phyloP scores from a whole-genome alignment of 176 grass and related monocot genomes.

The Raddia guianensis region DNA sequence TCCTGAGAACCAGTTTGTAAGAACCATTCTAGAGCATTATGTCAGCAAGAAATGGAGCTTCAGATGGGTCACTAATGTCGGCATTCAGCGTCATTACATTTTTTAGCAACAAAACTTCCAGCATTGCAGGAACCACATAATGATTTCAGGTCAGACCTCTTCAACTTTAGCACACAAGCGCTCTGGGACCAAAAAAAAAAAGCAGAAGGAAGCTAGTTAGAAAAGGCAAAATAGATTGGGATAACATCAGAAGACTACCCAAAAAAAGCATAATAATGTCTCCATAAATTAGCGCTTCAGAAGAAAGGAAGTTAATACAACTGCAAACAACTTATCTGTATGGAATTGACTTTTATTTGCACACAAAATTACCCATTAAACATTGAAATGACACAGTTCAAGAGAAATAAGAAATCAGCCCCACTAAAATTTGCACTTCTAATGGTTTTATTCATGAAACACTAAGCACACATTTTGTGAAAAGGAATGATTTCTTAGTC shows the following conservation, averaged over 20 bases:
- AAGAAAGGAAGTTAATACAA: neutral
- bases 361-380: neutral
- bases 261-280: neutral
- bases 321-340: neutral
- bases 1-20: conserved; percentile 38
- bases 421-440: neutral
- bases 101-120: conserved; percentile 44
- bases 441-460: conserved; percentile 2
- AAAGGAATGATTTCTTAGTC: conserved; percentile 3
- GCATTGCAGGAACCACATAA: conserved; percentile 9
- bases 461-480: neutral
- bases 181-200: conserved; percentile 38
- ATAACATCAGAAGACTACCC: neutral
- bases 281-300: neutral
- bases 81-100: conserved; percentile 38
- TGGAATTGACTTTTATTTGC: conserved; percentile 11
- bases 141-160: conserved; percentile 48
- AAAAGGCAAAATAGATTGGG: neutral
- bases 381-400: conserved; percentile 4
- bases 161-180: conserved; percentile 79
- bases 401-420: conserved; percentile 4
- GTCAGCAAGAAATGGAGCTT: conserved; percentile 49
- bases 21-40: conserved; percentile 42
- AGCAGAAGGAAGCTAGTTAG: conserved; percentile 29
- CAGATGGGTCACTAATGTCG: conserved; percentile 21